Base-by-base conservation (phyloP, 768 basidiomycete genomes). In the Boletus eberwhitei region DNA sequence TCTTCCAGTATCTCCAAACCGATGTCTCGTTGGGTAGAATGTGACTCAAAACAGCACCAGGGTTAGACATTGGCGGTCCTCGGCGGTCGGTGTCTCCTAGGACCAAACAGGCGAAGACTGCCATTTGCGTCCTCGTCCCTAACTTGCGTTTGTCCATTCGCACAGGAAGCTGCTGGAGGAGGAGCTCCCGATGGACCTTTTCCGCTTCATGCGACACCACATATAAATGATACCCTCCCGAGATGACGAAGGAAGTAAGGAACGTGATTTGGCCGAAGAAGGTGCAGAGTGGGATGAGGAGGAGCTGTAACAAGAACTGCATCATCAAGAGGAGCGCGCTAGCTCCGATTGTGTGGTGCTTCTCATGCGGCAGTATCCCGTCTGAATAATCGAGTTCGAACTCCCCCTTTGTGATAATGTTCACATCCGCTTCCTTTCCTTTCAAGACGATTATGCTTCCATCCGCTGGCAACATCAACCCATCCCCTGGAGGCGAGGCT, bases 201-300 rank as follows among this genome's bases (percentile, higher is more conserved):
- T 63, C 52, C 40, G 50, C 59, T n/a, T 77, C 71, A 62, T 75
- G 56, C 1, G 68, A 65, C 5, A 52, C 60, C 46, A 74, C 59
- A 22, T 54, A 70, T 1, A 69, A 38, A 34, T 74, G 73, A 51
- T 74, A 74, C 6, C 22, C 26, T 42, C 73, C 72, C 2, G 73
- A 73, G 9, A 60, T 61, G 17, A 63, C 48, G 42, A 74, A 58
- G 22, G 70, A 62, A 39, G 56, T 0, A 8, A 73, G 65, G 48
- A 64, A 68, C 47, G 65, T 11, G 31, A 73, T 63, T 50, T 73
- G 72, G 16, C 72, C 71, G 19, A 73, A 71, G 36, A 74, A 55
- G 14, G 59, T 61, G 48, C 65, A 52, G 35, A 59, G 64, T 2
- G 70, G 70, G 11, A 70, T 59, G 29, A 71, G 53, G 37, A 74